These are phyloP conservation scores for Citrullus amarus DNA, from an alignment of 306 rosid species.

Conservation along the genomic window DNA sequence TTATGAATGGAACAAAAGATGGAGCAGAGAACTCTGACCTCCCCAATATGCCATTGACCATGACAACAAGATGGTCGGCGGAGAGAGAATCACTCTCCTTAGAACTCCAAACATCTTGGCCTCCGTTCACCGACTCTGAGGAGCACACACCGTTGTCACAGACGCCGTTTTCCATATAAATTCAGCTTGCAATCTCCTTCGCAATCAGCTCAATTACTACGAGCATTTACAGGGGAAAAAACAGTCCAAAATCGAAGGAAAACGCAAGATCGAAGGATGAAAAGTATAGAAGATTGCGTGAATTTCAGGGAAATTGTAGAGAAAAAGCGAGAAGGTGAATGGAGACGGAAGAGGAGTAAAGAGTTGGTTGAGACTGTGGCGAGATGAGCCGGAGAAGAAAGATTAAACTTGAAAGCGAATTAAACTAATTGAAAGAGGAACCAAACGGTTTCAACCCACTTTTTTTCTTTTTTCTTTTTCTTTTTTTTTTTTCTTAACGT, in stretches of 20 bases:
- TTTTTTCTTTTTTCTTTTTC: too few relatives aligned
- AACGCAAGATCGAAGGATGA: constrained; percentile 3
- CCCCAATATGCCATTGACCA: constrained; percentile 94
- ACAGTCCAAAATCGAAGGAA: not conserved
- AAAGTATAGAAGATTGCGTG: not conserved
- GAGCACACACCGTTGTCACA: constrained; percentile 41
- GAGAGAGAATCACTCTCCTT: constrained; percentile 58
- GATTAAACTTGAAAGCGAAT: constrained; percentile 3
- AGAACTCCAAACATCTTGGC: constrained; percentile 68
- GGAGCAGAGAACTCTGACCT: constrained; percentile 26
- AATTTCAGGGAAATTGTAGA: constrained; percentile 8
- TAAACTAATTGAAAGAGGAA: not conserved
- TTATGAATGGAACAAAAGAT: not conserved
- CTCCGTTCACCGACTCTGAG: constrained; percentile 46
- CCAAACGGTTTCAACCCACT: not conserved
- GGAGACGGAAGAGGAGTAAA: not conserved
- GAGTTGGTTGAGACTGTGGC: constrained; percentile 7
- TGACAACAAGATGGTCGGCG: constrained; percentile 80
- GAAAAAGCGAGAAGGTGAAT: constrained; percentile 10
- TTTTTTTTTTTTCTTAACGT: too few relatives aligned
- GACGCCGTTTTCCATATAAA: constrained; percentile 40
- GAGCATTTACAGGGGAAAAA: not conserved
- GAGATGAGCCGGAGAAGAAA: not conserved
- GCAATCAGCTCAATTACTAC: not conserved
- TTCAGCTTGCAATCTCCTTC: not conserved